Evolutionary conservation across 495 filamentous ascomycete genomes (phyloP).

Genomic region (Xylaria telfairii): DNA sequence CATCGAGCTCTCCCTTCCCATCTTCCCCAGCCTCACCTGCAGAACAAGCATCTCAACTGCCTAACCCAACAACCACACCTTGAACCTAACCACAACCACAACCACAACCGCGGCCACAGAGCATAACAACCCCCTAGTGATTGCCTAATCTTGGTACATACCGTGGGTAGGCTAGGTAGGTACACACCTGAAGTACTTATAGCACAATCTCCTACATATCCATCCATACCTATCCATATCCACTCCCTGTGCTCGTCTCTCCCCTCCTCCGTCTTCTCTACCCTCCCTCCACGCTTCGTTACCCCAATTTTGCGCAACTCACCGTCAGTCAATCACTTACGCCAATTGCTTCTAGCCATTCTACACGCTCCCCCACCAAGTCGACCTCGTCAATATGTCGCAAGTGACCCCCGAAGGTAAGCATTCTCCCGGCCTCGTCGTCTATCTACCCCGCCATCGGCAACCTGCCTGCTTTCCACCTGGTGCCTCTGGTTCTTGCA

Average conservation of each 20-base stretch:
- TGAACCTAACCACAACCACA: neutral
- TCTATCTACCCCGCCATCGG: constrained; percentile 12
- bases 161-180: neutral
- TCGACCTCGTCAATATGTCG: constrained; percentile 33
- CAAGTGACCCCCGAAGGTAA: constrained; percentile 43
- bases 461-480: constrained; percentile 6
- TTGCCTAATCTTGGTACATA: neutral
- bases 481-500: neutral
- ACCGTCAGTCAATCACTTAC: neutral
- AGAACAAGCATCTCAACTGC: neutral
- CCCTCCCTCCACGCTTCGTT: neutral
- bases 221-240: no score
- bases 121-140: no score
- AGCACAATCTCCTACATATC: neutral
- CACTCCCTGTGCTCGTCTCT: neutral
- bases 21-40: constrained; percentile 22
- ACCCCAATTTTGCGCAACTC: constrained; percentile 21
- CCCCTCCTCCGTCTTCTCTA: neutral
- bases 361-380: constrained; percentile 9
- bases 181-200: neutral
- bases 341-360: constrained; percentile 8
- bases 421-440: constrained; percentile 16
- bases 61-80: neutral
- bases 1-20: constrained; percentile 3
- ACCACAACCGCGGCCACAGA: neutral